Base-by-base conservation (phyloP, 2,329 filamentous ascomycete genomes). In the Fusarium dlaminii region DNA sequence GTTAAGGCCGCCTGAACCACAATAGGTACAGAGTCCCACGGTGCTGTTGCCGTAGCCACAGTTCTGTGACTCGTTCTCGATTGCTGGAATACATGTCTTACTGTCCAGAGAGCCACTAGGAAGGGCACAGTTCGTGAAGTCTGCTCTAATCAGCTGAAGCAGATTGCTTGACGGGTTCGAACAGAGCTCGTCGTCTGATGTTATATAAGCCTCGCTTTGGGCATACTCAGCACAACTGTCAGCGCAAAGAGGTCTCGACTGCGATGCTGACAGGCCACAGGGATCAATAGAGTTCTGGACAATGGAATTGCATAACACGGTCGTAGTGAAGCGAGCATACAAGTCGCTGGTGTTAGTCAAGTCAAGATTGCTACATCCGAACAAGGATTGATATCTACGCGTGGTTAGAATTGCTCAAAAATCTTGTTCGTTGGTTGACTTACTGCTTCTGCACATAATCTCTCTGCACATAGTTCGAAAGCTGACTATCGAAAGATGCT, bases 241-340 rank as follows among this genome's bases (percentile, higher is more conserved):
- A 51, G 96, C 96, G 82, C 96, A 99, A 22, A 98, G 86, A 5
- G 96, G 95, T 66, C 87, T 86, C 10, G 93, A 90, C 46, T 91
- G 85, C 36, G 87, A 83, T n/a, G 87, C 82, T 1, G 91, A 88
- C 51, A 97, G 84, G 27, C 85, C 83, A 83, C 96, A 99, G 32
- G 88, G 80, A 17, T 84, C 80, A 77, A 92, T 90, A 10, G 96
- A 98, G 80, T 94, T 95, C 83, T 99, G 96, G 57, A 99, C 90
- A 80, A 99, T 93, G 74, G 94, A 89, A 86, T 97, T 98, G 88
- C 96, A 99, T 74, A 99, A 89, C 73, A 97, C 92, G 70, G 93
- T 96, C 52, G 91, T 96, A 10, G 96, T 97, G 84, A 96, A 99
- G 77, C 96, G 92, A 55, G 96, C 96, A 83, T 99, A 99, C 79